Base-by-base conservation (phyloP, 2,329 filamentous ascomycete genomes). In the Macrophomina pseudophaseolina region DNA sequence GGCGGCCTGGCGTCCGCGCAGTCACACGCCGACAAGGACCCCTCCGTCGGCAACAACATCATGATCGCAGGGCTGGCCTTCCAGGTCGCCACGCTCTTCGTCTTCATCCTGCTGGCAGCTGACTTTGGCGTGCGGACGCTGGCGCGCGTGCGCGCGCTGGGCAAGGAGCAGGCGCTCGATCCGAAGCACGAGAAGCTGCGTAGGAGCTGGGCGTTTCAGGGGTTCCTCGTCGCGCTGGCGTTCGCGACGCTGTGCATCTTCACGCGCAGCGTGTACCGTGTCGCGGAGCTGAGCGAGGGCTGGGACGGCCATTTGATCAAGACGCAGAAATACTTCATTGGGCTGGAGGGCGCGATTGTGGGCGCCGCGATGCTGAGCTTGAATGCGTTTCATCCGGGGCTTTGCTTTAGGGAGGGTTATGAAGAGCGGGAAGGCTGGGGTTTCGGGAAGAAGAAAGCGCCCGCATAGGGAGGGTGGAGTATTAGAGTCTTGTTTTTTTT, bases 161-260 rank as follows among this genome's bases (percentile, higher is more conserved):
- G 73, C 16, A 32, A 67, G 3, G 65, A 72, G 46, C 64, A 70
- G 14, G 74, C 74, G 4, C 67, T 75, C 0, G 73, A 76, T 30
- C 71, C 71, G 0, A 70, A 66, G 38, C 73, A 76, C 48, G 71
- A 69, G 18, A 71, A 68, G 23, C 69, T 76, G 23, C 71, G 74
- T 5, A 53, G 65, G 48, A 81, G 81, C 14, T 71, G 70, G 53
- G 72, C 75, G 30, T 89, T 90, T 78, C 80, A 80, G 65, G 80
- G 80, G 12, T 90, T 90, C 74, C 74, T 88, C 5, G 72, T 71
- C n/a, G 86, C 84, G 11, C 80, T 90, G 18, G 74, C 79, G 1
- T 74, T 90, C 2, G 83, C 87, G 2, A 88, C 88, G n/a, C 63
- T 90, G 12, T 84, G 83, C 70, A 87, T 92, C 72, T 85, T 91